Evolutionary conservation across 805 yeast species (phyloP), one percentile per base, ranked within the genome.

Genomic region (Pichia cabralensis): DNA sequence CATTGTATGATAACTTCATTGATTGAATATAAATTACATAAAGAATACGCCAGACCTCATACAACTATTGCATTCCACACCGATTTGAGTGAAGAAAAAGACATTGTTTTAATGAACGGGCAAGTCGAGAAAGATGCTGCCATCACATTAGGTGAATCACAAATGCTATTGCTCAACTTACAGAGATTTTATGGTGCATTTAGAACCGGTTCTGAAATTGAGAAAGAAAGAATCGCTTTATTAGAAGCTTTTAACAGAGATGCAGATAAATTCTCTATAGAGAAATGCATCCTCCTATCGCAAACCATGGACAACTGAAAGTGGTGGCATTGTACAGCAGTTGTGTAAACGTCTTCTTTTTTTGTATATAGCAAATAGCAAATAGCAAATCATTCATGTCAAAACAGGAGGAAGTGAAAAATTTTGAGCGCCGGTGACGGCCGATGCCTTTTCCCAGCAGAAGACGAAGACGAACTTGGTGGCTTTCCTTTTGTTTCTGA

Each of bases 41-140:
- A 73, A 36, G 96, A 89, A 52, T 92, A 67, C 57, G 95, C 98
- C 8, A 79, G 84, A 52, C 97, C 98, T 1, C 97, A 92, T 56
- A 85, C 96, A 0, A 83, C 95, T 0, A 64, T 92, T 42, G 74
- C 76, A 57, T 81, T 89, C 65, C 96, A 89, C 60, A 74, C 78
- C 28, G 96, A 92, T 36, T 60, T 89, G 33, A 62, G 60, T 5
- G 57, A 65, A 1, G 65, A 67, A 12, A 78, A 82, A 42, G 75
- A 66, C 0, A 38, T 83, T 1, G 83, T 83, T 0, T 62, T 92
- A 44, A 82, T 88, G 94, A 86, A 86, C 45, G 95, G 96, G 2
- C 68, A 67, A 23, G 75, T 86, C 4, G 95, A 86, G 51, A 60
- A 65, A 32, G 88, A 84, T 35, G 66, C 80, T 11, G 65, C 76